Percentiles rank a stretch among this genome's conserved stretches.
Conservation (phyloP, 257 asterid genomes). For the Voacanga thouarsii region DNA sequence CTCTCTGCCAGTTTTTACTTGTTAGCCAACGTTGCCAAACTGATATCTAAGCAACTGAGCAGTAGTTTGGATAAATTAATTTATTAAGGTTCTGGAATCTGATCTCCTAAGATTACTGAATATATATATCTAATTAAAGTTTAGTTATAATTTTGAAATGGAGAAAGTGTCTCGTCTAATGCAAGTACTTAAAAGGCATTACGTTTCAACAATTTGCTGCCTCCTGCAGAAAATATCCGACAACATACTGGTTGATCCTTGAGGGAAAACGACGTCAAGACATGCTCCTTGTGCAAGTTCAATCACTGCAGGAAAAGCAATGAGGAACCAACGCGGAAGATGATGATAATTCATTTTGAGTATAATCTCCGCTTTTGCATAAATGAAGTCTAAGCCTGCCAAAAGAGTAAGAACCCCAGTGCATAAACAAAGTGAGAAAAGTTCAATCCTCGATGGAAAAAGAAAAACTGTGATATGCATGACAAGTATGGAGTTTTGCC, state of each 20-base stretch:
- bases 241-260: conserved; percentile 2
- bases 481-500: too few relatives aligned
- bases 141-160: too few relatives aligned
- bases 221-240: conserved; percentile 27
- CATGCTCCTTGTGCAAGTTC: conserved; percentile 36
- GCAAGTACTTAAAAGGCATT: conserved; percentile 12
- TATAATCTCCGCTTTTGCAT: conserved; percentile 28
- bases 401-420: neutral
- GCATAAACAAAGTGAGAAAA: too few relatives aligned
- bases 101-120: too few relatives aligned
- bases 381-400: conserved; percentile 39
- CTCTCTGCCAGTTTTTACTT: conserved; percentile 31
- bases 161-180: too few relatives aligned
- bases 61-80: too few relatives aligned
- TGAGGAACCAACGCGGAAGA: conserved; percentile 46
- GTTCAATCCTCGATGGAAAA: too few relatives aligned
- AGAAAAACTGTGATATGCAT: too few relatives aligned
- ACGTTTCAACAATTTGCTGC: conserved; percentile 37
- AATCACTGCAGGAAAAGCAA: conserved; percentile 46
- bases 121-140: too few relatives aligned
- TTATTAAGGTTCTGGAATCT: too few relatives aligned
- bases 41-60: too few relatives aligned
- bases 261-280: conserved; percentile 24
- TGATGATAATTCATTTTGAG: conserved; percentile 19
- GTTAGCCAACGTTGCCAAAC: too few relatives aligned